A percentile compares a stretch with the other conserved stretches of the same genome.
These are phyloP conservation scores for Calamus simplicifolius DNA, from an alignment of 176 grass and related monocot species.

Conservation along the genomic window DNA sequence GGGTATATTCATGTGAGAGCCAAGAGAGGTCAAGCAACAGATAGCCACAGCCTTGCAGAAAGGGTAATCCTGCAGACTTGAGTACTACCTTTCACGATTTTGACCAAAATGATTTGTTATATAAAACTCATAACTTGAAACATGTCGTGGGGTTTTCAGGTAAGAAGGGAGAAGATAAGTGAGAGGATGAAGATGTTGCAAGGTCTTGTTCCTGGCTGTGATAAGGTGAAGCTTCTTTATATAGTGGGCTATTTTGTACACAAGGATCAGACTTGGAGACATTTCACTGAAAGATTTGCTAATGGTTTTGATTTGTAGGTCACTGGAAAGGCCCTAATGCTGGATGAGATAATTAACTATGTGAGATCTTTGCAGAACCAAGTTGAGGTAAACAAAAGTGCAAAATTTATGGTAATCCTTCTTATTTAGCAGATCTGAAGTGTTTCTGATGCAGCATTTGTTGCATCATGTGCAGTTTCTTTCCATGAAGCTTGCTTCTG, in stretches of 20 bases:
- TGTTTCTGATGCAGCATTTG: no score
- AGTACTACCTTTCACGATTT: not conserved
- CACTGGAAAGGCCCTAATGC: slow-evolving; percentile 33
- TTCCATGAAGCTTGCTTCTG: slow-evolving; percentile 36
- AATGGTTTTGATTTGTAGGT: slow-evolving; percentile 8
- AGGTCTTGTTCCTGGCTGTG: slow-evolving; percentile 41
- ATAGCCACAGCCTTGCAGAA: slow-evolving; percentile 29
- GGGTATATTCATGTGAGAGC: slow-evolving; percentile 38
- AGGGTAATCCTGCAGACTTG: slow-evolving; percentile 4
- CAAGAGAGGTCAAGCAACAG: slow-evolving; percentile 37
- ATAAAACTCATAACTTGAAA: no score
- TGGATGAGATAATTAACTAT: slow-evolving; percentile 52
- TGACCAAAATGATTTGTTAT: no score
- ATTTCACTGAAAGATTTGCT: not conserved
- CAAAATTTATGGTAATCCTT: not conserved
- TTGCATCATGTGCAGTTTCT: slow-evolving; percentile 28
- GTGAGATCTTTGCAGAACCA: slow-evolving; percentile 43
- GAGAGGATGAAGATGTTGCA: slow-evolving; percentile 43
- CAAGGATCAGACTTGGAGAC: no score
- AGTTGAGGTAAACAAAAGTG: slow-evolving; percentile 28
- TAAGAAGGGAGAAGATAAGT: slow-evolving; percentile 48
- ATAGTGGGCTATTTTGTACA: no score
- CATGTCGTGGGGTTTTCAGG: slow-evolving; percentile 2
- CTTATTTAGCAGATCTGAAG: no score
- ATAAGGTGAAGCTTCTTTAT: slow-evolving; percentile 16